These are phyloP conservation scores for Calvatia gigantea DNA, from an alignment of 768 basidiomycete species.

Conservation along the genomic window DNA sequence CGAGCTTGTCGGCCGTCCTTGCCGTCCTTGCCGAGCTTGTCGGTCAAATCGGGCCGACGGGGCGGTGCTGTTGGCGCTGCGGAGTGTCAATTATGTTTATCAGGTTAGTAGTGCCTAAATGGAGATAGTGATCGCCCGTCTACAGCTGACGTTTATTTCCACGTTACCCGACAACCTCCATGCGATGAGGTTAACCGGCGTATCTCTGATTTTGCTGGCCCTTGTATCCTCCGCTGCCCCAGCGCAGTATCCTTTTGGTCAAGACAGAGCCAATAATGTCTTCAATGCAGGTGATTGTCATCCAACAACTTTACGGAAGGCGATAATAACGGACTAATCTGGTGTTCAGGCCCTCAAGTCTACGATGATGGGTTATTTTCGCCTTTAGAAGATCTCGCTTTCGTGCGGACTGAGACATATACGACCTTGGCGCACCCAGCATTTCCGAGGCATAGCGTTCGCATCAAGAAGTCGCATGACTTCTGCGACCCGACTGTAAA, in stretches of 20 bases:
- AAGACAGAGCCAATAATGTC: neutral
- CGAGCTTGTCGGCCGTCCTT: no score
- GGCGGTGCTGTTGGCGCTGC: no score
- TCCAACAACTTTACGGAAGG: neutral
- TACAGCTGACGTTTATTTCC: no score
- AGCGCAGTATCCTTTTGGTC: neutral
- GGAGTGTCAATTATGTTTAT: no score
- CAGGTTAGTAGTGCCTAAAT: no score
- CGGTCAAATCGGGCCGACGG: no score
- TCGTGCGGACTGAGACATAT: conserved; percentile 29
- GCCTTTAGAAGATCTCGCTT: conserved; percentile 30
- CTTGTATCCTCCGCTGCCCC: neutral
- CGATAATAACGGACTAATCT: neutral
- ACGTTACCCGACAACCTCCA: neutral
- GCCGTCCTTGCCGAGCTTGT: no score
- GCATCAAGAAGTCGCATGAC: conserved; percentile 51
- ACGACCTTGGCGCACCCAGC: conserved; percentile 40
- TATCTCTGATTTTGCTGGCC: neutral
- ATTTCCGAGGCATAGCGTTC: conserved; percentile 49
- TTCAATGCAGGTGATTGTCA: neutral
- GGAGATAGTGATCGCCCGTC: no score
- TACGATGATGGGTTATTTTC: conserved; percentile 30
- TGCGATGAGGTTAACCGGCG: neutral
- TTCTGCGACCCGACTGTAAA: conserved; percentile 62
- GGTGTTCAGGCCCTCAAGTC: neutral